Evolutionary conservation across 805 yeast genomes (phyloP), one percentile per base, ranked within the genome.

Genomic region (Ogataea zsoltii): DNA sequence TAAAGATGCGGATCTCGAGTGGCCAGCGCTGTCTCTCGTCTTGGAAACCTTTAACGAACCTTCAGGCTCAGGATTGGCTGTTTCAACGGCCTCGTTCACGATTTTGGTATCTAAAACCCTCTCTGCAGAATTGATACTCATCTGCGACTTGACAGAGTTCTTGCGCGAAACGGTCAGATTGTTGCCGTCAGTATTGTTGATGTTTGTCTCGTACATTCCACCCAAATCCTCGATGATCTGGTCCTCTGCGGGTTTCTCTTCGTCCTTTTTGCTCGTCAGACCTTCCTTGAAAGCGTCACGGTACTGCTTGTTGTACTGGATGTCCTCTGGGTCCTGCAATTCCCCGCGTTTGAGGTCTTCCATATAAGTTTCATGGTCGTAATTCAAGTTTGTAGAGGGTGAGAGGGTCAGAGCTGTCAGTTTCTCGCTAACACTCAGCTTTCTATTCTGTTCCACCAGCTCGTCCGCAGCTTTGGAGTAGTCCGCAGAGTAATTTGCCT

Each of bases 361-460:
- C 33, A 65, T 17, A 36, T 61, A 65, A 5, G 50, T 40, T 15
- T 56, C 59, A 47, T 64, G 67, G 44, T 63, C 69, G 43, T 56
- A 57, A 6, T 46, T 45, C 23, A 54, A 38, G 6, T 21, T 41
- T 15, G 48, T 39, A 10, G 44, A 16, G 1, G 56, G 57, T 18
- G 55, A 19, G 1, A 62, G 62, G 13, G 76, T 60, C 35, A 69
- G 72, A 2, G 75, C 63, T 44, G 72, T 75, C 44, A 77, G 61
- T 54, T 72, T 75, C 48, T 76, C 74, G 48, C 72, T 72, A 32
- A 76, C 58, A 39, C 63, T 65, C 58, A 57, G 10, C 21, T 38
- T 45, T n/a, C 38, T 66, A 46, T 56, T 54, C 54, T 44, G 59
- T 48, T 33, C 55, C 45, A 44, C 38, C 5, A 67, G 36, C 1